Conservation (phyloP, 306 rosid genomes). For the Hippophae tibetana region DNA sequence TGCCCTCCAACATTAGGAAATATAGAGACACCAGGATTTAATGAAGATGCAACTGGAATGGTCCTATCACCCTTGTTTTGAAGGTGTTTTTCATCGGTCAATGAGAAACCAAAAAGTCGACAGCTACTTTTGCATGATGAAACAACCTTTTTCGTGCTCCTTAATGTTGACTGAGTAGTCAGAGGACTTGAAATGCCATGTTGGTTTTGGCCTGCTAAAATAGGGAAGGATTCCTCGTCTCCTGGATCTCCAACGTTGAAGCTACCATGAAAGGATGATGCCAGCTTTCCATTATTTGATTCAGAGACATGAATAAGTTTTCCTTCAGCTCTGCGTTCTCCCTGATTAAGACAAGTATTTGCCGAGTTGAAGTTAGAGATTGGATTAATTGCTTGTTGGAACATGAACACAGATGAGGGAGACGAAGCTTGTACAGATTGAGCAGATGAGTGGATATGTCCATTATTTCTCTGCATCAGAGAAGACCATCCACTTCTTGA, state of each 20-base stretch:
- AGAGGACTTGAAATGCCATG: slow-evolving; percentile 20
- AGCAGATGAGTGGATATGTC: slow-evolving; percentile 36
- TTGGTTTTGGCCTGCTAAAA: slow-evolving; percentile 20
- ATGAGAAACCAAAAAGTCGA: slow-evolving; percentile 85
- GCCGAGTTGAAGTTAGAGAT: slow-evolving; percentile 28
- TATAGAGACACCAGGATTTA: slow-evolving; percentile 45
- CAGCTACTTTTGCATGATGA: slow-evolving; percentile 66
- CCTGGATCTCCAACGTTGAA: slow-evolving; percentile 21
- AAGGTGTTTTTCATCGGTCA: slow-evolving; percentile 47
- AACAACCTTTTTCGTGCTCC: slow-evolving; percentile 42
- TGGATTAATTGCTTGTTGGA: slow-evolving; percentile 66
- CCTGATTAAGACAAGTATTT: slow-evolving; percentile 15
- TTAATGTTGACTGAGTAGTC: slow-evolving; percentile 18
- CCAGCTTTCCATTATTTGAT: slow-evolving; percentile 26
- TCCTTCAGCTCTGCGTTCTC: slow-evolving; percentile 23
- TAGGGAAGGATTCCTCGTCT: slow-evolving; percentile 16
- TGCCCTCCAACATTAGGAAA: slow-evolving; percentile 41
- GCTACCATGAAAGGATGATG: slow-evolving; percentile 19
- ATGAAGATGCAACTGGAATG: slow-evolving; percentile 26
- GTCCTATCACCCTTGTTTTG: slow-evolving; percentile 37
- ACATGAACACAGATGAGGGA: slow-evolving; percentile 91
- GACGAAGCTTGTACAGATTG: slow-evolving; percentile 66
- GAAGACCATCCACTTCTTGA: slow-evolving; percentile 55
- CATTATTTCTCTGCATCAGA: slow-evolving; percentile 31
- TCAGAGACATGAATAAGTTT: slow-evolving; percentile 24